Percentiles rank a stretch among this genome's conserved stretches.
These are phyloP conservation scores for Grammothele lineata DNA, from an alignment of 768 basidiomycete species.

Conservation along the genomic window DNA sequence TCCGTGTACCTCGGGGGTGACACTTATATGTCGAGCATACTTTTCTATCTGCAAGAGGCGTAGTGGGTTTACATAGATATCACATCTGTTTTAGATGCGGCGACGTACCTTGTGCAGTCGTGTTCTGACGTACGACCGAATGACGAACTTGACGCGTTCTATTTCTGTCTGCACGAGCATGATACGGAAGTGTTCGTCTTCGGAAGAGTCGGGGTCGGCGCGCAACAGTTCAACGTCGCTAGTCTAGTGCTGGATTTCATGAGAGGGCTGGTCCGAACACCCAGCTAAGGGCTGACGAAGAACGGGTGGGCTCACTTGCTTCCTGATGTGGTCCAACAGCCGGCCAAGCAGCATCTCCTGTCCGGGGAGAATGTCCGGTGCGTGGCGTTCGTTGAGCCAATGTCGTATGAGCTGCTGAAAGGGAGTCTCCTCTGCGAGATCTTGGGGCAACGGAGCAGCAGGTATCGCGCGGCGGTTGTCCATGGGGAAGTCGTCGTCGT, in stretches of 20 bases:
- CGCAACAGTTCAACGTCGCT: constrained; percentile 73
- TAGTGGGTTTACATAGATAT: constrained; percentile 3
- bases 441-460: constrained; percentile 19
- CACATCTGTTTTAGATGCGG: too few relatives aligned
- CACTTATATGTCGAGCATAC: constrained; percentile 74
- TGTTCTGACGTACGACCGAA: constrained; percentile 85
- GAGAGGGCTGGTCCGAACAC: background rate
- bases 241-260: constrained; percentile 44
- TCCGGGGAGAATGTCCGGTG: constrained; percentile 73
- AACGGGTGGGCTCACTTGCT: constrained; percentile 56
- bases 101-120: constrained; percentile 73
- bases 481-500: constrained; percentile 34
- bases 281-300: background rate
- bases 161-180: constrained; percentile 93
- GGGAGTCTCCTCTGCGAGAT: constrained; percentile 46
- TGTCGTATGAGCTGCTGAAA: constrained; percentile 70
- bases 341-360: constrained; percentile 64
- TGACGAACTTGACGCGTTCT: constrained; percentile 89
- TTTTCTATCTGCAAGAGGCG: constrained; percentile 68
- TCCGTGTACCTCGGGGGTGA: constrained; percentile 68
- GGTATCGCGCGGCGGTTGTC: constrained; percentile 17
- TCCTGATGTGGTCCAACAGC: constrained; percentile 71
- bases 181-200: constrained; percentile 91
- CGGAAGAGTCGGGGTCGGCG: constrained; percentile 77
- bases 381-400: constrained; percentile 84